A percentile compares a stretch with the other conserved stretches of the same genome.
These are phyloP conservation scores for Diplodia scrobiculata DNA, from an alignment of 2,329 filamentous ascomycete genomes.

Conservation along the genomic window DNA sequence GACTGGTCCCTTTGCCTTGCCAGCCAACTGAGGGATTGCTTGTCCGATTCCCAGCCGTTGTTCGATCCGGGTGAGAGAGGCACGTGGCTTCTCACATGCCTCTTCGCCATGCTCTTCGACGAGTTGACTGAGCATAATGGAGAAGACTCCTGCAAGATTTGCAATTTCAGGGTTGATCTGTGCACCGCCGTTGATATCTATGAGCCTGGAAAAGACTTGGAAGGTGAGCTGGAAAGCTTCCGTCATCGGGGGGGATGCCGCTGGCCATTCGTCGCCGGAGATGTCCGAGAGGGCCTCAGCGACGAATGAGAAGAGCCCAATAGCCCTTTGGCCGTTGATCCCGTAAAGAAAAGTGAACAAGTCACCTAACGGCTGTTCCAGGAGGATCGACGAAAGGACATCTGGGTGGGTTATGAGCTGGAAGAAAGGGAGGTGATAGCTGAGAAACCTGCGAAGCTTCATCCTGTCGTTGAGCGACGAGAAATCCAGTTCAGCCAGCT, in stretches of 20 bases:
- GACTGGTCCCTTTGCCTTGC: no score
- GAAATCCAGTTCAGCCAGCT: conserved; percentile 29
- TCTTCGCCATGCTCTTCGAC: background rate
- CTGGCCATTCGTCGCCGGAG: no score
- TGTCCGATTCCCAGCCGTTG: conserved; percentile 24
- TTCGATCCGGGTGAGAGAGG: conserved; percentile 8
- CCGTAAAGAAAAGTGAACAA: conserved; percentile 45
- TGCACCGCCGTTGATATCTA: conserved; percentile 33
- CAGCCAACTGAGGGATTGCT: background rate
- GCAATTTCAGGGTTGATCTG: conserved; percentile 35
- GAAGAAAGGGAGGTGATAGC: conserved; percentile 32
- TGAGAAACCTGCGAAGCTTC: background rate
- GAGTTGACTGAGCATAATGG: background rate
- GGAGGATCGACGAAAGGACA: conserved; percentile 41
- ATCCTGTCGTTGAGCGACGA: background rate
- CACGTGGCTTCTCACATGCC: background rate
- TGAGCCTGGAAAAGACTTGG: conserved; percentile 33
- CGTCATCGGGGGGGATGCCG: background rate
- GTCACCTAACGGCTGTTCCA: conserved; percentile 41
- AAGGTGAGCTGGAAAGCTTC: conserved; percentile 31
- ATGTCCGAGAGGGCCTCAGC: no score
- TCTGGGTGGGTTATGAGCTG: conserved; percentile 41
- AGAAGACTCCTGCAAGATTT: conserved; percentile 20
- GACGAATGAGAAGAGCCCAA: conserved; percentile 37
- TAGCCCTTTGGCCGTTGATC: conserved; percentile 37